Percentiles rank a stretch among this genome's conserved stretches.
phyloP scores from a whole-genome alignment of 768 basidiomycete species.

The Pleurotus platypus region DNA sequence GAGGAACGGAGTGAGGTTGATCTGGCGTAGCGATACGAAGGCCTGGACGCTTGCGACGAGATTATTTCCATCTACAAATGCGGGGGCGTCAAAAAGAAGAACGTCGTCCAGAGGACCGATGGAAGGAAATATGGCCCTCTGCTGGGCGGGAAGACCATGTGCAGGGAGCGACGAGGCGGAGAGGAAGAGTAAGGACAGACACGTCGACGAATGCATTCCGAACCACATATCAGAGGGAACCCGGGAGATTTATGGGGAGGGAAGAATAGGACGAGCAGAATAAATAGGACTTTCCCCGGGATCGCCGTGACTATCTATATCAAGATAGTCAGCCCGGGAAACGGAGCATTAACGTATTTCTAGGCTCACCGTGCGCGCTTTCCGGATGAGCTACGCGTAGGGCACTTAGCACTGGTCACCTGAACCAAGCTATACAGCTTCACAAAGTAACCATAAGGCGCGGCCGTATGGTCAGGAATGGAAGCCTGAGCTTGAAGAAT shows the following conservation, averaged over 20 bases:
- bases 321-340: too few relatives aligned
- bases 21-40: constrained; percentile 30
- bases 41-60: constrained; percentile 30
- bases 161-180: not conserved
- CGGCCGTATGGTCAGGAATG: not conserved
- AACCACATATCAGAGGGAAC: not conserved
- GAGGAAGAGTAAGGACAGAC: not conserved
- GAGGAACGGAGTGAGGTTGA: constrained; percentile 20
- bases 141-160: not conserved
- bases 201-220: not conserved
- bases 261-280: too few relatives aligned
- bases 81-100: constrained; percentile 36
- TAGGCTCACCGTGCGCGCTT: too few relatives aligned
- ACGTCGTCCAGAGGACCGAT: constrained; percentile 26
- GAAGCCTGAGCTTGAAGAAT: not conserved
- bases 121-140: constrained; percentile 7
- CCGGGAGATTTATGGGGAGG: too few relatives aligned
- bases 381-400: too few relatives aligned
- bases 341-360: too few relatives aligned
- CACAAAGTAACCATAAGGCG: not conserved
- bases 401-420: not conserved
- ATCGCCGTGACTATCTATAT: too few relatives aligned
- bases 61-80: constrained; percentile 31
- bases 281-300: too few relatives aligned
- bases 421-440: not conserved